Conservation (phyloP, 805 yeast genomes). For the Ogataea chonburiensis region DNA sequence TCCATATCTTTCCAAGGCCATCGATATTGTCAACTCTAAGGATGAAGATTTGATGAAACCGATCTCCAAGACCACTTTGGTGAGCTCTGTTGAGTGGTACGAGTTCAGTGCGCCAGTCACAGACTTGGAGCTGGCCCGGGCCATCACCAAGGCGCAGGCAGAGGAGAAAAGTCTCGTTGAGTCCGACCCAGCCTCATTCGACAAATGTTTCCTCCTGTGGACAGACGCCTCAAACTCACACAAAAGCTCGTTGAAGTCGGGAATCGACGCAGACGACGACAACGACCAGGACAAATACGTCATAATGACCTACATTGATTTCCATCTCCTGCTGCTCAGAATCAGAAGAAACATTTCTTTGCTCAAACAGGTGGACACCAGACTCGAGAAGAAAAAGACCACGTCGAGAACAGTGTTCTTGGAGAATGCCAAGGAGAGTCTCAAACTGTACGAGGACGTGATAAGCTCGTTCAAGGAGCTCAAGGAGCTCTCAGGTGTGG, state of each 20-base stretch:
- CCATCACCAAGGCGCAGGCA: slow-evolving; percentile 43
- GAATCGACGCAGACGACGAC: slow-evolving; percentile 46
- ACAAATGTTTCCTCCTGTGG: slow-evolving; percentile 61
- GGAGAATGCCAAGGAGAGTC: slow-evolving; percentile 40
- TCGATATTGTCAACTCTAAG: slow-evolving; percentile 35
- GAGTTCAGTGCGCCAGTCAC: slow-evolving; percentile 56
- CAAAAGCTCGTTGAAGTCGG: slow-evolving; percentile 42
- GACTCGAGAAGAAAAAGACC: slow-evolving; percentile 19
- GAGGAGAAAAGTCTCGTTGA: slow-evolving; percentile 34
- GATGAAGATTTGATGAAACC: slow-evolving; percentile 40
- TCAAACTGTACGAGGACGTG: slow-evolving; percentile 52
- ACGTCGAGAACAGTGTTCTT: slow-evolving; percentile 28
- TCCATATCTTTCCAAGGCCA: slow-evolving; percentile 38
- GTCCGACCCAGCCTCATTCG: slow-evolving; percentile 49
- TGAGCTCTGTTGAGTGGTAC: slow-evolving; percentile 47
- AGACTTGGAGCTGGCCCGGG: slow-evolving; percentile 71
- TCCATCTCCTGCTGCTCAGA: slow-evolving; percentile 61
- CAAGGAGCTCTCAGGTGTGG: slow-evolving; percentile 87
- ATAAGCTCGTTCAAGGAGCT: slow-evolving; percentile 54
- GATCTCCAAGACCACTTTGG: slow-evolving; percentile 20
- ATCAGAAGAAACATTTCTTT: slow-evolving; percentile 68
- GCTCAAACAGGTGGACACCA: slow-evolving; percentile 33
- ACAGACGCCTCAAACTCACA: slow-evolving; percentile 66
- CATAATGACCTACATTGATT: slow-evolving; percentile 71
- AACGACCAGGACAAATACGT: slow-evolving; percentile 72